These are phyloP conservation scores for Coemansia sp. DNA, from an alignment of 192 early-diverging fungal genomes.

Conservation along the genomic window DNA sequence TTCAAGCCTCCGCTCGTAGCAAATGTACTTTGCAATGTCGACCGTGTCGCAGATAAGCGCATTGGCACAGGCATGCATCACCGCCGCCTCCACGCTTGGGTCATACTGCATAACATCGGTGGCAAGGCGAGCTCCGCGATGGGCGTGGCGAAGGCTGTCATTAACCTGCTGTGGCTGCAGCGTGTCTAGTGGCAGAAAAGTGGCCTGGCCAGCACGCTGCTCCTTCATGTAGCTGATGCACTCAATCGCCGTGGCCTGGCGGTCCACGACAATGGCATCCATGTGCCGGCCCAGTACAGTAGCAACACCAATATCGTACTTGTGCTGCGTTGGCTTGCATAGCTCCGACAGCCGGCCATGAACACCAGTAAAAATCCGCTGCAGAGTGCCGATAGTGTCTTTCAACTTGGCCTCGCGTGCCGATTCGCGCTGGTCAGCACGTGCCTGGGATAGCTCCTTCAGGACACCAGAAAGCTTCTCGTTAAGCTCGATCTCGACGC, in stretches of 20 bases:
- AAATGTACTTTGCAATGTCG: constrained; percentile 79
- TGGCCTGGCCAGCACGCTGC: constrained; percentile 86
- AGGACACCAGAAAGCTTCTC: constrained; percentile 79
- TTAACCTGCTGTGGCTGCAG: constrained; percentile 70
- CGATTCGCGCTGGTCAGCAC: constrained; percentile 78
- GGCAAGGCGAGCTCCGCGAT: constrained; percentile 85
- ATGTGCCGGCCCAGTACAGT: constrained; percentile 87
- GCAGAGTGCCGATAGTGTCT: constrained; percentile 75
- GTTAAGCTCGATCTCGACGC: constrained; percentile 67
- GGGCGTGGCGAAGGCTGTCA: constrained; percentile 75
- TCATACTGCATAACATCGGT: constrained; percentile 91
- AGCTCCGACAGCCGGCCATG: constrained; percentile 87
- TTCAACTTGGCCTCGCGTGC: constrained; percentile 75
- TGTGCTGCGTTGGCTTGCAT: constrained; percentile 88
- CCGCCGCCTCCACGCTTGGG: constrained; percentile 67
- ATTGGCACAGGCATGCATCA: constrained; percentile 90
- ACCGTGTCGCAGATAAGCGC: constrained; percentile 89
- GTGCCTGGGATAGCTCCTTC: constrained; percentile 76
- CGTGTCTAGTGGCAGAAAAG: constrained; percentile 91
- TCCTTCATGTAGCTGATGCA: constrained; percentile 94
- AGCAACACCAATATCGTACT: constrained; percentile 84
- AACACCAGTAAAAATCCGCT: constrained; percentile 85
- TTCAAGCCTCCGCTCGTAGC: constrained; percentile 77
- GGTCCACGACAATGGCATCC: constrained; percentile 94
- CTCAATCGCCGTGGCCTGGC: constrained; percentile 87